These are phyloP conservation scores for Ensete glaucum DNA, from an alignment of 176 grass and related monocot species.

Conservation along the genomic window DNA sequence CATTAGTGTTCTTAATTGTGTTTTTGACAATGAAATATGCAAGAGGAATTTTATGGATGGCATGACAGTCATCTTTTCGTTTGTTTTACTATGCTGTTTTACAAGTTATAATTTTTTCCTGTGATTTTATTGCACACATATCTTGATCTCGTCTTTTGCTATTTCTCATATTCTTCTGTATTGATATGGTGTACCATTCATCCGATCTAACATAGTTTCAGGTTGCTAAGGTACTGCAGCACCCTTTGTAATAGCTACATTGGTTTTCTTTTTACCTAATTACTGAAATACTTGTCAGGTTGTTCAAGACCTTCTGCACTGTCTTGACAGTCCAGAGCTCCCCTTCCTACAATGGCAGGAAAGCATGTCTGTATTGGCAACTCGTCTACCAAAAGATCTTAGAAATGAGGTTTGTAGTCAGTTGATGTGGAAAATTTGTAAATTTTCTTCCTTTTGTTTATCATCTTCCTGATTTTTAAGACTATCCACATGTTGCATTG, in stretches of 20 bases:
- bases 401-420: constrained; percentile 65
- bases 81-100: background rate
- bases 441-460: constrained; percentile 7
- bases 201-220: background rate
- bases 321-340: constrained; percentile 91
- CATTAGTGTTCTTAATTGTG: background rate
- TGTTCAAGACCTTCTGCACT: constrained; percentile 81
- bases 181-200: background rate
- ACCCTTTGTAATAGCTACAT: too few relatives aligned
- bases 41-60: background rate
- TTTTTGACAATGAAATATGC: background rate
- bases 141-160: constrained; percentile 1
- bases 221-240: background rate
- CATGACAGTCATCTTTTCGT: background rate
- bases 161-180: background rate
- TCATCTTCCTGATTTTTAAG: constrained; percentile 13
- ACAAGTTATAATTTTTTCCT: background rate
- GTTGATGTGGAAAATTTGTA: constrained; percentile 10
- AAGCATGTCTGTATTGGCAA: constrained; percentile 96
- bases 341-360: constrained; percentile 99
- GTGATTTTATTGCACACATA: background rate
- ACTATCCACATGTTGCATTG: constrained; percentile 6
- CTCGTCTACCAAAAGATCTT: constrained; percentile 85
- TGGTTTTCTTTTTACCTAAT: background rate
- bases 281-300: constrained; percentile 32